phyloP scores from a whole-genome alignment of 306 rosid species.

The Luffa acutangula region DNA sequence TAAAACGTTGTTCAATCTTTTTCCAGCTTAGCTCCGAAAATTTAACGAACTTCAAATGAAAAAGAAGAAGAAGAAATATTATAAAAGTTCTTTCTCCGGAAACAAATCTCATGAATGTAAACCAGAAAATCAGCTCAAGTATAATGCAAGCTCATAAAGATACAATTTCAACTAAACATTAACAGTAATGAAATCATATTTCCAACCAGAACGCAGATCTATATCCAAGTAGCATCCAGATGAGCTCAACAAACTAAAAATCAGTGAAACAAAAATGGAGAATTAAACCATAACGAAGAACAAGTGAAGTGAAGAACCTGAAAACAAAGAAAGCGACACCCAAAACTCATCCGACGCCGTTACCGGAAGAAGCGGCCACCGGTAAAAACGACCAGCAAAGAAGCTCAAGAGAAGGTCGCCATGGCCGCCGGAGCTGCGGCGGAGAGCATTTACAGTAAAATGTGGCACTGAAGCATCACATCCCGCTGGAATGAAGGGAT shows the following conservation, averaged over 20 bases:
- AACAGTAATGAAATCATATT: neutral
- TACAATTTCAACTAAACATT: neutral
- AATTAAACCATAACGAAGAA: neutral
- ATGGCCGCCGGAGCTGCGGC: neutral
- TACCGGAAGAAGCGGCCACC: neutral
- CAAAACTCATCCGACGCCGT: neutral
- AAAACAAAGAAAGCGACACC: neutral
- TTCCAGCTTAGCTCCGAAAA: neutral
- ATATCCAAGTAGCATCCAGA: neutral
- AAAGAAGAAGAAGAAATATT: neutral
- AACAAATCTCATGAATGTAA: neutral
- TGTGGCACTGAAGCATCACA: neutral
- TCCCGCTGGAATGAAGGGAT: neutral
- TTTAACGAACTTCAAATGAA: neutral
- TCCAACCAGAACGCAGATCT: conserved; percentile 4
- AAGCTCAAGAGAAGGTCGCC: neutral
- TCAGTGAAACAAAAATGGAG: neutral
- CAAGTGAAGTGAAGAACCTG: neutral
- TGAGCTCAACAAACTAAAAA: neutral
- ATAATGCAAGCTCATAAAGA: neutral
- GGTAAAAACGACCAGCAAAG: neutral
- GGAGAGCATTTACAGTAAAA: neutral
- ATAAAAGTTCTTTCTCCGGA: neutral
- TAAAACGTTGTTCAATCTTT: neutral
- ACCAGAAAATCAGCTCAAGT: neutral